Evolutionary conservation across 139 green algal genomes (phyloP).

Genomic region (Coelastrella sp.): DNA sequence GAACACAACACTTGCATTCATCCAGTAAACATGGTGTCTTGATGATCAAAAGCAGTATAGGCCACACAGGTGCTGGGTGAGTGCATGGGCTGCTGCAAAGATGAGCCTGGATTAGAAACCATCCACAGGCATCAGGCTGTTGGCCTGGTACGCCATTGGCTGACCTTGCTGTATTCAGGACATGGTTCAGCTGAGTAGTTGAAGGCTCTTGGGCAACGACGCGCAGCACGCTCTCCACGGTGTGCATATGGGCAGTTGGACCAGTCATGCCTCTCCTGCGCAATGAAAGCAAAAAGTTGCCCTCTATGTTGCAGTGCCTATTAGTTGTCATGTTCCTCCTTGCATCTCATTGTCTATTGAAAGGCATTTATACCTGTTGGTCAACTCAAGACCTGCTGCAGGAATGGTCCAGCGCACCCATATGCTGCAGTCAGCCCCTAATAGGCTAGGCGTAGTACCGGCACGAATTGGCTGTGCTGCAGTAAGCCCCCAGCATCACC

Average conservation of each 20-base stretch:
- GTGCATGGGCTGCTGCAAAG: no score
- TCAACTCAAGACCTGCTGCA: background rate
- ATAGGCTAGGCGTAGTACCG: background rate
- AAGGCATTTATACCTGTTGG: background rate
- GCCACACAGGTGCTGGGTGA: no score
- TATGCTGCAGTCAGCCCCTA: background rate
- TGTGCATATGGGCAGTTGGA: conserved; percentile 51
- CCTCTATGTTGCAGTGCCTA: background rate
- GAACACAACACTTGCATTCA: no score
- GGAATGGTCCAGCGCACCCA: background rate
- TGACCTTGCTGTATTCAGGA: conserved; percentile 81
- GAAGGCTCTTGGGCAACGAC: conserved; percentile 76
- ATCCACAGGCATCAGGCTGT: no score
- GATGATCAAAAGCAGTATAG: no score
- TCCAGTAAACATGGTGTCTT: no score
- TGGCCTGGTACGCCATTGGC: background rate
- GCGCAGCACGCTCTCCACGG: conserved; percentile 83
- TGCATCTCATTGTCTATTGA: no score
- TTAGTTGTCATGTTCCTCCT: background rate
- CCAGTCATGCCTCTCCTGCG: conserved; percentile 50
- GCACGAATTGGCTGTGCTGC: no score
- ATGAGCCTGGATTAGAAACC: no score
- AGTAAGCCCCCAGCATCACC: no score
- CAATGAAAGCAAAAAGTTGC: background rate
- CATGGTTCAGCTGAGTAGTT: conserved; percentile 76